Conservation (phyloP, 257 asterid genomes). For the Salvia splendens region DNA sequence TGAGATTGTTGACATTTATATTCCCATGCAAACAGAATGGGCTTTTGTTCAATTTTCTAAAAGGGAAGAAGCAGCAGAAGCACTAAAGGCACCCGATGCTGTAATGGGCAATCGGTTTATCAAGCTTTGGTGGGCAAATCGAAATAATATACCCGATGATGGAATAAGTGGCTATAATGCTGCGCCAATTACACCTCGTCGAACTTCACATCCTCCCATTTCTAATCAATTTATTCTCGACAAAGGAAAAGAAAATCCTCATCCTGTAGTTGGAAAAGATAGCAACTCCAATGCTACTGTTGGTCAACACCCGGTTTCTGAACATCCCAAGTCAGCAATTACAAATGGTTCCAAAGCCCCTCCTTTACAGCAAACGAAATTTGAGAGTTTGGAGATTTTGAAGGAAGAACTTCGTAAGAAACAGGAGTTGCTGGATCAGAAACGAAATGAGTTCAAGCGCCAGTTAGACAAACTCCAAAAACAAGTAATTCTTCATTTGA, state of each 20-base stretch:
- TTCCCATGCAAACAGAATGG: constrained; percentile 64
- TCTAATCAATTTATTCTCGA: constrained; percentile 42
- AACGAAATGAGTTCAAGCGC: constrained; percentile 74
- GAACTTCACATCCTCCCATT: constrained; percentile 37
- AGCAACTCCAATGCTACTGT: constrained; percentile 37
- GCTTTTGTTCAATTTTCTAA: constrained; percentile 92
- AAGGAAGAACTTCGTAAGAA: constrained; percentile 95
- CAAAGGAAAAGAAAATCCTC: constrained; percentile 59
- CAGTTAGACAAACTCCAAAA: constrained; percentile 76
- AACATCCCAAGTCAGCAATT: constrained; percentile 46
- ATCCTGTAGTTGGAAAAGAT: constrained; percentile 43
- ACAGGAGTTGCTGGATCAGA: constrained; percentile 96
- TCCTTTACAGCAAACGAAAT: constrained; percentile 69
- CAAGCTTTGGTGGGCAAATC: constrained; percentile 96
- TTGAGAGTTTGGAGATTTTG: constrained; percentile 78
- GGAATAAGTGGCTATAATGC: constrained; percentile 44
- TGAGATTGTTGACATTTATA: constrained; percentile 74
- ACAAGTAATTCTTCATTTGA: constrained; percentile 57
- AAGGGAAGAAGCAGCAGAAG: constrained; percentile 94
- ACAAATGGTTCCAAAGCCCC: constrained; percentile 59
- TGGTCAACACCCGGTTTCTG: constrained; percentile 43
- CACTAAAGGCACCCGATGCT: constrained; percentile 93
- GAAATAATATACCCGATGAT: constrained; percentile 76
- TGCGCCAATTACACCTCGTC: constrained; percentile 36
- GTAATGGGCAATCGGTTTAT: constrained; percentile 97